Conservation (phyloP, 345 rosid species). For the Brassica cretica region DNA sequence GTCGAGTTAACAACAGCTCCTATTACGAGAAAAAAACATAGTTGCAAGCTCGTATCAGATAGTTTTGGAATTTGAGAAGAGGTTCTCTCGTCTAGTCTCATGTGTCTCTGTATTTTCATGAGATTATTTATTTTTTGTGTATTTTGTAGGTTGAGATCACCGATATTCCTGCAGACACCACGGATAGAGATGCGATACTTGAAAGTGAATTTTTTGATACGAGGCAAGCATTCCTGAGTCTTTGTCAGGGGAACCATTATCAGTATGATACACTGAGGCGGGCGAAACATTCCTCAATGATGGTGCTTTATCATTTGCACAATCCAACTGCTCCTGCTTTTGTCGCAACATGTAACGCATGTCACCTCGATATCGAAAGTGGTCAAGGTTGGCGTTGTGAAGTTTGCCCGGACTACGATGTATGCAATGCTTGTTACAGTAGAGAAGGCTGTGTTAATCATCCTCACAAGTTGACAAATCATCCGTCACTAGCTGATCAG, state of each 20-base stretch:
- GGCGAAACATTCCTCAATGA: conserved; percentile 99
- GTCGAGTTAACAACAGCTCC: neutral
- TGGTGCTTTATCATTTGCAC: conserved; percentile 98
- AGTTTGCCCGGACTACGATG: conserved; percentile 93
- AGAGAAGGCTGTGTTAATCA: conserved; percentile 81
- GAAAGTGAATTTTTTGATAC: conserved; percentile 98
- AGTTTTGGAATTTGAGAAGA: conserved; percentile 13
- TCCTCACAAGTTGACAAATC: conserved; percentile 95
- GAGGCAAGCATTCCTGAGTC: conserved; percentile 96
- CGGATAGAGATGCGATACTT: conserved; percentile 93
- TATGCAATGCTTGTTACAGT: conserved; percentile 84
- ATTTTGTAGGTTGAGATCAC: conserved; percentile 62
- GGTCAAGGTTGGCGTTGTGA: conserved; percentile 99
- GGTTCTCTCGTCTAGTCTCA: conserved; percentile 12
- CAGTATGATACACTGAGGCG: conserved; percentile 97
- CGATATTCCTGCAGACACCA: conserved; percentile 76
- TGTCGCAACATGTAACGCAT: conserved; percentile 85
- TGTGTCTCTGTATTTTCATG: conserved; percentile 21
- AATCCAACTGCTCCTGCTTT: conserved; percentile 99
- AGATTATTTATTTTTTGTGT: conserved; percentile 3
- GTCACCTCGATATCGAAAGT: conserved; percentile 87
- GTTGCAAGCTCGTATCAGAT: neutral
- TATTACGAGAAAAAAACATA: neutral
- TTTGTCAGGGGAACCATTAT: conserved; percentile 99
- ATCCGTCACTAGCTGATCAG: conserved; percentile 82